These are phyloP conservation scores for Mariannaea elegans DNA, from an alignment of 2,329 filamentous ascomycete genomes.

Conservation along the genomic window DNA sequence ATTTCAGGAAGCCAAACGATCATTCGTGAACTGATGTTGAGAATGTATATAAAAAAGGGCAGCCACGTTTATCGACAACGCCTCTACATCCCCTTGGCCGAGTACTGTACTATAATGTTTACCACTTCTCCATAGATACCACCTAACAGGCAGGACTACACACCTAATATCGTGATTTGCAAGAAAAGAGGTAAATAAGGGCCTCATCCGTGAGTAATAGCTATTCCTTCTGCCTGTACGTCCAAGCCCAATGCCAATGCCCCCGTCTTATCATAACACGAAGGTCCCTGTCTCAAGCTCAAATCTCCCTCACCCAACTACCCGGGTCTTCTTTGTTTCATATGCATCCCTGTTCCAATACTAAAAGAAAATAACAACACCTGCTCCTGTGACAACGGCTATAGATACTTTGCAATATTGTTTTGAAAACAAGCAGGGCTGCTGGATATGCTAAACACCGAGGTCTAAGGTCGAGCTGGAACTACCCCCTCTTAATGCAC, in stretches of 20 bases:
- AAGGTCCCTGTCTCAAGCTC: conserved; percentile 10
- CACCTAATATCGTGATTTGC: conserved; percentile 7
- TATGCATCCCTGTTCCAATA: conserved; percentile 19
- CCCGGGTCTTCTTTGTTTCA: conserved; percentile 16
- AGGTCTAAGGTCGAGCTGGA: conserved; percentile 10
- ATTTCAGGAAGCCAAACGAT: too few relatives aligned
- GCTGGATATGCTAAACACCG: conserved; percentile 21
- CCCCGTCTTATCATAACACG: conserved; percentile 11
- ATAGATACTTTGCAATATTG: conserved; percentile 23
- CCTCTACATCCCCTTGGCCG: too few relatives aligned
- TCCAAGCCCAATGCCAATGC: conserved; percentile 19
- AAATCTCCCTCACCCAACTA: conserved; percentile 16
- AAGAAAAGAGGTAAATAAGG: conserved; percentile 4
- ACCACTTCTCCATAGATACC: too few relatives aligned
- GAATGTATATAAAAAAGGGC: too few relatives aligned
- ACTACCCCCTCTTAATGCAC: conserved; percentile 15
- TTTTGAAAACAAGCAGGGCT: conserved; percentile 14
- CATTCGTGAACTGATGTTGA: too few relatives aligned
- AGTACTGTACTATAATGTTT: too few relatives aligned
- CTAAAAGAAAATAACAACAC: conserved; percentile 18
- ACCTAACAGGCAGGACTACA: too few relatives aligned
- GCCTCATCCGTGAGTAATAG: conserved; percentile 7
- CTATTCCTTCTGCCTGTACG: conserved; percentile 9
- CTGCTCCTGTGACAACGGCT: conserved; percentile 17
- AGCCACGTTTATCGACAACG: too few relatives aligned